phyloP scores from a whole-genome alignment of 768 basidiomycete species.

The Neoboletus subvelutipes region DNA sequence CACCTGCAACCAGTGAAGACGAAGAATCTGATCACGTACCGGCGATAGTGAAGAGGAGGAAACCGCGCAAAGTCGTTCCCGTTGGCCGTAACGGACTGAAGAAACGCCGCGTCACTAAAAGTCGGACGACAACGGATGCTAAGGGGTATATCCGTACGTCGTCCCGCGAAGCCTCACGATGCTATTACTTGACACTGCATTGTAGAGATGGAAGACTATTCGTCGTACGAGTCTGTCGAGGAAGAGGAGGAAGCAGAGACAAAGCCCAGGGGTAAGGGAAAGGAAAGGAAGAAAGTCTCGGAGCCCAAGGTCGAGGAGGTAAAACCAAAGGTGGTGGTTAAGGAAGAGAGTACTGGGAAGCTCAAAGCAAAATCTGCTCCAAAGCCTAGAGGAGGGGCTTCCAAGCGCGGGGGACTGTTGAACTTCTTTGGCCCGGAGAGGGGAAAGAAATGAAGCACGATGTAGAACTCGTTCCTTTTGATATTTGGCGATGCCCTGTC shows the following conservation, averaged over 20 bases:
- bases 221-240: slow-evolving; percentile 77
- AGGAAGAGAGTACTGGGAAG: slow-evolving; percentile 17
- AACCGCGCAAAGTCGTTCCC: slow-evolving; percentile 61
- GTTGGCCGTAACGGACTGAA: slow-evolving; percentile 76
- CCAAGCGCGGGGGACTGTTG: slow-evolving; percentile 30
- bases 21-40: slow-evolving; percentile 32
- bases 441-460: slow-evolving; percentile 24
- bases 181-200: background rate
- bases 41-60: slow-evolving; percentile 37
- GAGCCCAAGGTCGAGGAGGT: slow-evolving; percentile 19
- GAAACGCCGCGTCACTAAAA: slow-evolving; percentile 67
- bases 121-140: slow-evolving; percentile 50
- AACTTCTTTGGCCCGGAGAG: slow-evolving; percentile 36
- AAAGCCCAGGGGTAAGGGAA: slow-evolving; percentile 22
- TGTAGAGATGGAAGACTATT: slow-evolving; percentile 74
- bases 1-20: slow-evolving; percentile 26
- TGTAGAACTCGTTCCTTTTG: background rate
- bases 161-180: background rate
- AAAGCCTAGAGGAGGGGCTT: slow-evolving; percentile 18
- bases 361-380: slow-evolving; percentile 18
- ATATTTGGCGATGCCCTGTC: background rate
- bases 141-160: slow-evolving; percentile 74
- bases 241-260: slow-evolving; percentile 39
- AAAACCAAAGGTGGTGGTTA: slow-evolving; percentile 7
- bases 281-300: slow-evolving; percentile 17